Evolutionary conservation across 257 asterid genomes (phyloP), one percentile per base, ranked within the genome.

Genomic region (Gentiana straminea): DNA sequence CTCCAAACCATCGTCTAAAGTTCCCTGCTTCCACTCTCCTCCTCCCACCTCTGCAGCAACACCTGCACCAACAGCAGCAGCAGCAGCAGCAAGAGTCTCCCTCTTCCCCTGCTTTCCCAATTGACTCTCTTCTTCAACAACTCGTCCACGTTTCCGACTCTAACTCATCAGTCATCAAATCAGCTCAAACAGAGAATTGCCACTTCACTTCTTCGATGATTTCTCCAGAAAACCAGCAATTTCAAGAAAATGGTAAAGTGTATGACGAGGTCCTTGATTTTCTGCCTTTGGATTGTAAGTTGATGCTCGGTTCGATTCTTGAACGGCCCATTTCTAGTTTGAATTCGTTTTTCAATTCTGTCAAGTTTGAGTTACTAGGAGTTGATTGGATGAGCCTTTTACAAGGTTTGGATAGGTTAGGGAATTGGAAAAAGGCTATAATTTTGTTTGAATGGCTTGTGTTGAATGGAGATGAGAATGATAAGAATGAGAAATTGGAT

Each of bases 361-460:
- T 68, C 13, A 84, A 73, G 73, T 50, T 34, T 11, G 79, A 84
- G 69, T 70, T 91, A 74, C 79, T 83, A 64, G 77, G 81, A 43
- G 70, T 73, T 60, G 95, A 87, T 81, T 74, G 84, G 76, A 64
- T 81, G 65, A 77, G 96, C 72, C 69, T 91, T 24, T 66, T 87
- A 77, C 84, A 84, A 60, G 92, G 82, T 24, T 78, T 91, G 73
- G 98, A 87, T 62, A 37, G 85, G 62, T 68, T 78, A 15, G 93
- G 89, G 0, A 63, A 69, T 45, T 66, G 83, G 74, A 90, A 81
- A 41, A 83, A 75, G 74, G 90, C 97, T 24, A 70, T 87, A 63
- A 7, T 84, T 73, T 59, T 87, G 83, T 87, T 85, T 71, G 97
- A 91, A 63, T 91, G 97, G 98, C 70, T 79, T 74, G 86, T 91